These are phyloP conservation scores for Salix viminalis DNA, from an alignment of 345 rosid species.

Conservation along the genomic window DNA sequence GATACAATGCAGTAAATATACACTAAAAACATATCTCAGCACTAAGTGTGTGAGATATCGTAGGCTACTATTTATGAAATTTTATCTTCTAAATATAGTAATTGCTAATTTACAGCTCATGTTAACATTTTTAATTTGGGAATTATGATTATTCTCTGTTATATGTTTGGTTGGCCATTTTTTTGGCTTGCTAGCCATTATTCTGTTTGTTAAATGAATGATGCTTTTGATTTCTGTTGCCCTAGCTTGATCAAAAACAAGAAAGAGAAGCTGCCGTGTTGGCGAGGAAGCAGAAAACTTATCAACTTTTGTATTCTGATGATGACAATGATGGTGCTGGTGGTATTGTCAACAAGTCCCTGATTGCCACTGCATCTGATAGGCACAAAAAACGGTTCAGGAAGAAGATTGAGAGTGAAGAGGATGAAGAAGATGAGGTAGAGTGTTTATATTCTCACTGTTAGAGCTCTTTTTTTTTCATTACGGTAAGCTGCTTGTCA, in stretches of 20 bases:
- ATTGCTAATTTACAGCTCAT: too few species aligned
- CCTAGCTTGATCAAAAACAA: constrained; percentile 67
- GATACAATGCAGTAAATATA: too few species aligned
- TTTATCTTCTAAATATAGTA: too few species aligned
- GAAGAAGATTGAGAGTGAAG: constrained; percentile 41
- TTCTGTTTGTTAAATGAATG: background rate
- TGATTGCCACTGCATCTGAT: constrained; percentile 26
- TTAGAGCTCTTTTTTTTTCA: too few species aligned
- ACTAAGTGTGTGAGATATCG: too few species aligned
- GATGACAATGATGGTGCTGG: constrained; percentile 28
- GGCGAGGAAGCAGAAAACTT: constrained; percentile 64
- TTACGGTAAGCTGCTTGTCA: too few species aligned
- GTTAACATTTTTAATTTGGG: background rate
- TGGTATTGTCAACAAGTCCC: constrained; percentile 26
- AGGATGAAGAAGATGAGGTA: too few species aligned
- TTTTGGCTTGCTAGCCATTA: background rate
- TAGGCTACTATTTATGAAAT: too few species aligned
- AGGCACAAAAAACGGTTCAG: constrained; percentile 62
- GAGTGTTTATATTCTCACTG: too few species aligned
- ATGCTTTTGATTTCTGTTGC: background rate
- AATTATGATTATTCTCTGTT: background rate
- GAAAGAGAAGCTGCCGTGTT: constrained; percentile 85
- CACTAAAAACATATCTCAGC: too few species aligned
- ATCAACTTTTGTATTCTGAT: constrained; percentile 70
- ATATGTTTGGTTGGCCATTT: background rate